These are phyloP conservation scores for Exsudoporus frostii DNA, from an alignment of 768 basidiomycete genomes.

Conservation along the genomic window DNA sequence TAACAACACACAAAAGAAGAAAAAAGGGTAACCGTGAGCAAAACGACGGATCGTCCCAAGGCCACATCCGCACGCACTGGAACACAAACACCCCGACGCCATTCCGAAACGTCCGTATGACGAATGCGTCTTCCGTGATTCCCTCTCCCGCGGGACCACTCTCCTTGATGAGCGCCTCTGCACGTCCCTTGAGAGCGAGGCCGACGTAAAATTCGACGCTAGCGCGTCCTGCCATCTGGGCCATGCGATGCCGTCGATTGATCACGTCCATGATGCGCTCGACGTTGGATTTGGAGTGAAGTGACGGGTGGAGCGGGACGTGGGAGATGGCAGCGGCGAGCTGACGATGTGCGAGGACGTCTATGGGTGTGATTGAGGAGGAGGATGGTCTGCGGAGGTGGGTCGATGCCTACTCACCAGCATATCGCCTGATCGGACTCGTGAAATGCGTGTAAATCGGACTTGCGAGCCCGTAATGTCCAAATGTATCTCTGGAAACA, in stretches of 20 bases:
- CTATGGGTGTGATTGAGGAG: slow-evolving; percentile 34
- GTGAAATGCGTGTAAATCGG: slow-evolving; percentile 99
- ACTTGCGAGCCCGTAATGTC: slow-evolving; percentile 96
- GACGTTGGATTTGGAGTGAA: slow-evolving; percentile 86
- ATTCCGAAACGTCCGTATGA: slow-evolving; percentile 92
- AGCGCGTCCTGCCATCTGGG: slow-evolving; percentile 95
- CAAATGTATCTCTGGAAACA: slow-evolving; percentile 87
- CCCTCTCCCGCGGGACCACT: slow-evolving; percentile 25
- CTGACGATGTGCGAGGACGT: slow-evolving; percentile 93
- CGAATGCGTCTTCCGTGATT: slow-evolving; percentile 82
- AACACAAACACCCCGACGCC: slow-evolving; percentile 96
- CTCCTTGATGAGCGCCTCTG: slow-evolving; percentile 36
- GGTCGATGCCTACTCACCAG: slow-evolving; percentile 48
- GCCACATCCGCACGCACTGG: slow-evolving; percentile 52
- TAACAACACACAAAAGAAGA: slow-evolving; percentile 27
- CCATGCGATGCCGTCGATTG: slow-evolving; percentile 91
- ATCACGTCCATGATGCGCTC: slow-evolving; percentile 84
- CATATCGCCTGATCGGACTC: slow-evolving; percentile 94
- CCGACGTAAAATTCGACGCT: slow-evolving; percentile 98
- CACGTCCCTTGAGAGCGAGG: slow-evolving; percentile 75
- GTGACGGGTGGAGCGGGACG: slow-evolving; percentile 74
- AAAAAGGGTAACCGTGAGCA: not conserved
- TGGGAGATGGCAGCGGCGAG: slow-evolving; percentile 87
- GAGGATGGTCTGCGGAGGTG: not conserved
- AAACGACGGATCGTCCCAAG: not conserved